A percentile compares a stretch with the other conserved stretches of the same genome.
phyloP scores from a whole-genome alignment of 2,329 filamentous ascomycete species.

The Emmonsiellopsis sp. region DNA sequence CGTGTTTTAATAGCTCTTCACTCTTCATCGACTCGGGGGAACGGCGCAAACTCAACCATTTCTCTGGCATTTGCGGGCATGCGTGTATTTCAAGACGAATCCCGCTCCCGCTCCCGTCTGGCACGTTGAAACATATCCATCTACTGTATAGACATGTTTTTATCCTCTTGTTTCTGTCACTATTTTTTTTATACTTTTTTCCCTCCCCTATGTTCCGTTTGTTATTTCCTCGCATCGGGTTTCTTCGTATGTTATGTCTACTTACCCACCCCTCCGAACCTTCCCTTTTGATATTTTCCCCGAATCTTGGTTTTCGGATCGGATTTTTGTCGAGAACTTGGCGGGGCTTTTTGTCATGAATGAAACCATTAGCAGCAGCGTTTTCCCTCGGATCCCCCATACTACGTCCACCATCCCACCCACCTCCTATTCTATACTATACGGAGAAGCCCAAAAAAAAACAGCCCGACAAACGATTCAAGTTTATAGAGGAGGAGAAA shows the following conservation, averaged over 20 bases:
- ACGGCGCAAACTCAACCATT: background rate
- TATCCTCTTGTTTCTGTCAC: conserved; percentile 11
- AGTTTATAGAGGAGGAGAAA: too few relatives aligned
- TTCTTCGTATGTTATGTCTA: background rate
- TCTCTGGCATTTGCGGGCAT: background rate
- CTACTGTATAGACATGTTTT: conserved; percentile 31
- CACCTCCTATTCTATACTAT: too few relatives aligned
- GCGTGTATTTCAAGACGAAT: background rate
- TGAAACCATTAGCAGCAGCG: too few relatives aligned
- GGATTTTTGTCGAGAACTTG: too few relatives aligned
- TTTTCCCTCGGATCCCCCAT: too few relatives aligned
- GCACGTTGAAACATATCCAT: conserved; percentile 26
- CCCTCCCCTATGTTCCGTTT: background rate
- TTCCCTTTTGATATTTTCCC: background rate
- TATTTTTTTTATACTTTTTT: conserved; percentile 3
- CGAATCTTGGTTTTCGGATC: too few relatives aligned
- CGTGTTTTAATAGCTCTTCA: conserved; percentile 39
- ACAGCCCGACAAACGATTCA: too few relatives aligned
- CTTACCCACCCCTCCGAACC: background rate
- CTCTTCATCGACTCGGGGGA: conserved; percentile 15
- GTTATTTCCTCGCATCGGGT: background rate
- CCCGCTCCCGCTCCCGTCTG: conserved; percentile 14
- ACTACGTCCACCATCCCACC: too few relatives aligned
- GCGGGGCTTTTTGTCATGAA: too few relatives aligned
- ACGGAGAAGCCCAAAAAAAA: too few relatives aligned